Conservation (phyloP, 306 rosid species). For the Casuarina cunninghamiana region DNA sequence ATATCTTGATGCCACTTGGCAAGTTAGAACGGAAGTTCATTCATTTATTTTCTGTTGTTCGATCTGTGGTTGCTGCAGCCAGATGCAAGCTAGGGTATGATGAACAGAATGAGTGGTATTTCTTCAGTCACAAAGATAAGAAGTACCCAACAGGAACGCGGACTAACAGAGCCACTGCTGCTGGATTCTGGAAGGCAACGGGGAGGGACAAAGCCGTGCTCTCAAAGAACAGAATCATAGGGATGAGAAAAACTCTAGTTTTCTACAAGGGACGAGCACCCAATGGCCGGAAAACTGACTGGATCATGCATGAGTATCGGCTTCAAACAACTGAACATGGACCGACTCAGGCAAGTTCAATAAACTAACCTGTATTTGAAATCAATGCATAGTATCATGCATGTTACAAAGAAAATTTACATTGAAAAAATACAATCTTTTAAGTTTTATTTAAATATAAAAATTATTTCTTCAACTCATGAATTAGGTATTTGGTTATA, state of each 20-base stretch:
- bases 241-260: conserved; percentile 92
- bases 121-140: conserved; percentile 90
- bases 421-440: no score
- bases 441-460: no score
- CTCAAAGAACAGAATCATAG: conserved; percentile 68
- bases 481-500: no score
- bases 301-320: conserved; percentile 96
- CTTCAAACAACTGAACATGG: conserved; percentile 76
- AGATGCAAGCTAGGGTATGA: conserved; percentile 72
- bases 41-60: background rate
- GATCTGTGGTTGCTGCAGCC: conserved; percentile 35
- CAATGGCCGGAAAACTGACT: conserved; percentile 78
- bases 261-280: conserved; percentile 96
- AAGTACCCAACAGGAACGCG: conserved; percentile 89
- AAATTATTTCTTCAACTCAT: no score
- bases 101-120: conserved; percentile 88
- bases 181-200: conserved; percentile 97
- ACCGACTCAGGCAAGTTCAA: conserved; percentile 64
- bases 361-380: background rate
- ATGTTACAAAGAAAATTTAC: no score
- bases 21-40: background rate
- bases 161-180: conserved; percentile 83
- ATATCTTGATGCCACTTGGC: background rate
- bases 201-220: conserved; percentile 92
- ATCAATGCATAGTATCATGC: background rate